A percentile compares a stretch with the other conserved stretches of the same genome.
These are phyloP conservation scores for Starmerella gropengiesseri DNA, from an alignment of 805 yeast species.

Conservation along the genomic window DNA sequence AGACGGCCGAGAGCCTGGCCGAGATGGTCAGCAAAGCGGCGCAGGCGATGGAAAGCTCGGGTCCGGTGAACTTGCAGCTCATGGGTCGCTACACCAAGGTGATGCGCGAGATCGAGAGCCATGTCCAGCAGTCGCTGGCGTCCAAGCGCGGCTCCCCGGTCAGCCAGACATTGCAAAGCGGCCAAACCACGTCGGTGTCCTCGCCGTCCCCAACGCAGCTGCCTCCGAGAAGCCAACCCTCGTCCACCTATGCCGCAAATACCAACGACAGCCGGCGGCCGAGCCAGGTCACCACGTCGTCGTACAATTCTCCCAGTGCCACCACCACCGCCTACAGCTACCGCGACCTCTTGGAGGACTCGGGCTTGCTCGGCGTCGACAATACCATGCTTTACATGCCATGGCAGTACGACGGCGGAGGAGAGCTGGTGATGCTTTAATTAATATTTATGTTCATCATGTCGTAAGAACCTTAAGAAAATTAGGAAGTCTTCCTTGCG, in stretches of 20 bases:
- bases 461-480: no score
- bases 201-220: no score
- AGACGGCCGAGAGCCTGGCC: background rate
- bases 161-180: no score
- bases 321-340: background rate
- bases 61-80: conserved; percentile 9
- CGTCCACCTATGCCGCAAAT: no score
- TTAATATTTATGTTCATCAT: background rate
- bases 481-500: no score
- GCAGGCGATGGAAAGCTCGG: conserved; percentile 7
- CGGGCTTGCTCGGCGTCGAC: conserved; percentile 5
- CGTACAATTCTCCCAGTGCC: no score
- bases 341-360: conserved; percentile 6
- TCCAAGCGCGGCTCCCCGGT: no score
- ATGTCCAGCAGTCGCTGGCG: conserved; percentile 1
- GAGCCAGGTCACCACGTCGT: no score
- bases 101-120: conserved; percentile 6
- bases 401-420: background rate
- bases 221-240: no score
- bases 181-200: no score
- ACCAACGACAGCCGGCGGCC: no score
- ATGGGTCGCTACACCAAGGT: conserved; percentile 11
- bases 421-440: background rate
- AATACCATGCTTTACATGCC: conserved; percentile 13
- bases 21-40: conserved; percentile 7